These are phyloP conservation scores for Alternaria arbusti DNA, from an alignment of 2,329 filamentous ascomycete species.

Conservation along the genomic window DNA sequence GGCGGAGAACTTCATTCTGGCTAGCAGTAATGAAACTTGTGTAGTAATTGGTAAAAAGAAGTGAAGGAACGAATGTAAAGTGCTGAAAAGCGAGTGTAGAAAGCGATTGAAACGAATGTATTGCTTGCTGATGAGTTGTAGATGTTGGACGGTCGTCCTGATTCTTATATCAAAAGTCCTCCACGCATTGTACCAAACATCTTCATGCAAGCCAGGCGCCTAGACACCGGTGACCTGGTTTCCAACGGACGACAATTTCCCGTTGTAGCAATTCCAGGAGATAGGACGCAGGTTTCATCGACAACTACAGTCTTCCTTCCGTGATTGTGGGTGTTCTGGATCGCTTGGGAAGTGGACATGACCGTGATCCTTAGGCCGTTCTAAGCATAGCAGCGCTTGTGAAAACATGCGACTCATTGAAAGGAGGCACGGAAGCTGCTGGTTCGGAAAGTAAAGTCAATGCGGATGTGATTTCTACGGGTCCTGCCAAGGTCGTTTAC, in stretches of 20 bases:
- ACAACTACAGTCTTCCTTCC: not conserved
- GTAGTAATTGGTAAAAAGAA: not conserved
- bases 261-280: not conserved
- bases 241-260: not conserved
- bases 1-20: constrained; percentile 14
- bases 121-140: not conserved
- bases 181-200: not conserved
- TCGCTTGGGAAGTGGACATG: not conserved
- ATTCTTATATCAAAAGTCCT: not conserved
- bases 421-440: not conserved
- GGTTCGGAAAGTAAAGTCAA: not conserved
- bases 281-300: not conserved
- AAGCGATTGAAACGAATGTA: not conserved
- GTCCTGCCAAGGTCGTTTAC: not conserved
- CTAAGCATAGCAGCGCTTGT: not conserved
- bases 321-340: not conserved
- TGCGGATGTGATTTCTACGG: not conserved
- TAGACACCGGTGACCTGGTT: not conserved
- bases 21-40: constrained; percentile 6
- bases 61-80: constrained; percentile 1
- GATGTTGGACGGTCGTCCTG: not conserved
- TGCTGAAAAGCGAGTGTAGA: constrained; percentile 5
- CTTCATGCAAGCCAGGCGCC: not conserved
- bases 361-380: not conserved
- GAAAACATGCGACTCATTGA: not conserved